These are phyloP conservation scores for Chalciporus sphaerocephalus DNA, from an alignment of 768 basidiomycete genomes.

Conservation along the genomic window DNA sequence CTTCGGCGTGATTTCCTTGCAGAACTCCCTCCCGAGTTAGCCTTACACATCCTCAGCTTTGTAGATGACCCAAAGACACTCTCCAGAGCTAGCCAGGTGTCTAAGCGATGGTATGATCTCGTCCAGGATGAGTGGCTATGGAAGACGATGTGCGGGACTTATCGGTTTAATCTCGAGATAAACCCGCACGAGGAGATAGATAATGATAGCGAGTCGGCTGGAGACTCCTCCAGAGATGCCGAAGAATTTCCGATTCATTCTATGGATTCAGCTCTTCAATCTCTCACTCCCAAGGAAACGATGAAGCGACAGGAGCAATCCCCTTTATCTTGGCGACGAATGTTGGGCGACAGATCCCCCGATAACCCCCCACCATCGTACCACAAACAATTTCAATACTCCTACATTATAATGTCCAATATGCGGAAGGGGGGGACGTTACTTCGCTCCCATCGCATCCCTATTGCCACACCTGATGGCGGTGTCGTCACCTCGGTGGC, in stretches of 20 bases:
- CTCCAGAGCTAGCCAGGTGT: conserved; percentile 64
- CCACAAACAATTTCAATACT: conserved; percentile 64
- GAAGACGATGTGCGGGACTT: conserved; percentile 65
- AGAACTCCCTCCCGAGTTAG: conserved; percentile 66
- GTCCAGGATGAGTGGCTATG: conserved; percentile 75
- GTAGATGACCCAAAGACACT: conserved; percentile 74
- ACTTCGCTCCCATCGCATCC: conserved; percentile 59
- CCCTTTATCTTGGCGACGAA: conserved; percentile 24
- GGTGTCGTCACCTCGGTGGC: conserved; percentile 86
- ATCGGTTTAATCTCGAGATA: conserved; percentile 41
- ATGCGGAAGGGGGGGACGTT: conserved; percentile 76
- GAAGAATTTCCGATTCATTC: conserved; percentile 32
- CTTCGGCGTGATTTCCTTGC: conserved; percentile 58
- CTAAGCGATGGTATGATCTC: conserved; percentile 64
- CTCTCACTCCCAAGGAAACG: conserved; percentile 32
- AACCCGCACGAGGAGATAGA: conserved; percentile 21
- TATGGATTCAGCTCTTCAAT: conserved; percentile 41
- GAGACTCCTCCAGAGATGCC: conserved; percentile 34
- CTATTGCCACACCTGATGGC: conserved; percentile 39
- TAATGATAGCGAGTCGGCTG: conserved; percentile 22
- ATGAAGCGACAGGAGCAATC: conserved; percentile 27
- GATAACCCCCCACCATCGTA: conserved; percentile 40
- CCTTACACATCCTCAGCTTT: conserved; percentile 69
- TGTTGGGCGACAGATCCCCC: conserved; percentile 3
- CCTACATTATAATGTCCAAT: conserved; percentile 70